Evolutionary conservation across 2,329 filamentous ascomycete species (phyloP), one percentile per base, ranked within the genome.

Genomic region (Raffaelea arxii): DNA sequence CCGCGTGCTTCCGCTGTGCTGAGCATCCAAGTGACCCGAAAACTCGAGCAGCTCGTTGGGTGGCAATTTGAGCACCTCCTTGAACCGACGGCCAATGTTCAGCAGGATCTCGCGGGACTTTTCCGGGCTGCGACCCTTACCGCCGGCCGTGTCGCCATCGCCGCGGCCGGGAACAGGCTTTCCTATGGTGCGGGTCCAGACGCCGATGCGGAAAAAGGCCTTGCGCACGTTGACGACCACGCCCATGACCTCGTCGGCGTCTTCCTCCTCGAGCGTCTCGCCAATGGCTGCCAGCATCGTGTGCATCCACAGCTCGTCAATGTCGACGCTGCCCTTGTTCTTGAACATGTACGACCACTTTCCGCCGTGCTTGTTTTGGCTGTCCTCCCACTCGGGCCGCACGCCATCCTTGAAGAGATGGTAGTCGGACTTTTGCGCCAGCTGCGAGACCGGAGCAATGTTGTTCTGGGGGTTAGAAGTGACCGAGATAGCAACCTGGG

Each of bases 331-430:
- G 61, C 86, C 84, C 79, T 95, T 96, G 58, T 96, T 88, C 75
- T 94, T 94, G 82, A 95, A 96, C 61, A 87, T 84, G 72, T 94
- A 97, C 23, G 91, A 90, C 92, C 92, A 98, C 71, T 96, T 96
- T 69, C 92, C 92, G 58, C 92, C 92, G 65, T 97, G 89, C 78
- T 97, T 98, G 75, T 98, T 98, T 73, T 97, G 89, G 23, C 80
- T 76, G 65, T 98, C 92, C 69, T 98, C 92, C 92, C 92, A 98
- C 70, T 98, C 94, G 30, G 92, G 92, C 54, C 92, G 87, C 53
- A 98, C 87, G 55, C 90, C 90, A 59, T 84, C 84, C 76, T 98
- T 98, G 84, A 98, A 98, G 39, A 98, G 85, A 64, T 98, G 94
- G 72, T 98, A 98, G 67, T 98, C 92, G 62, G 92, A 95, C 75